Evolutionary conservation across 2,329 filamentous ascomycete species (phyloP).

Genomic region (Beauveria sp.): DNA sequence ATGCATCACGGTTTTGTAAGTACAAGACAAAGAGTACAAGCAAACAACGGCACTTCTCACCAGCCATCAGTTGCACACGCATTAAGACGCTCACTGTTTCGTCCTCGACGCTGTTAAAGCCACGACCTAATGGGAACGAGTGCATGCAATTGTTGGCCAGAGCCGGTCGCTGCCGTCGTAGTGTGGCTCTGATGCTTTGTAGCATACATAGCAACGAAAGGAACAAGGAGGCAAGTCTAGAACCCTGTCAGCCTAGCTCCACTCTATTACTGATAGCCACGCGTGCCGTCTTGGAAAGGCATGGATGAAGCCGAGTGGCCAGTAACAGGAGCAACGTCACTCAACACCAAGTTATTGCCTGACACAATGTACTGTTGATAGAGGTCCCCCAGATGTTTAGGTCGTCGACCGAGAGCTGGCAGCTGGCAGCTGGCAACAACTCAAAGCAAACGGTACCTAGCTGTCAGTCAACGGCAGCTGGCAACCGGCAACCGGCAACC

Average conservation of each 20-base stretch:
- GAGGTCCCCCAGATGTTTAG: background rate
- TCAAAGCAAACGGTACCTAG: background rate
- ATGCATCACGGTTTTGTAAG: background rate
- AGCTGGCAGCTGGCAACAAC: background rate
- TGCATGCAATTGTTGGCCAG: too few species aligned
- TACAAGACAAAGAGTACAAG: background rate
- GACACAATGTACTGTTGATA: background rate
- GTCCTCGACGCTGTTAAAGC: too few species aligned
- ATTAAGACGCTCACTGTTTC: too few species aligned
- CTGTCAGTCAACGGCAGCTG: background rate
- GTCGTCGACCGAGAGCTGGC: background rate
- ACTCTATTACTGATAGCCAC: background rate
- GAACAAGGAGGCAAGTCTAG: background rate
- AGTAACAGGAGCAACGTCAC: background rate
- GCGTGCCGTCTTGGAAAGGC: background rate
- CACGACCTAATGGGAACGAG: too few species aligned
- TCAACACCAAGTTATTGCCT: background rate
- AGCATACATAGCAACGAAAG: background rate
- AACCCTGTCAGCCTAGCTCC: background rate
- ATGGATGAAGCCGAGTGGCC: background rate
- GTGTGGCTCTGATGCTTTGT: too few species aligned
- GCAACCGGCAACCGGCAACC: background rate
- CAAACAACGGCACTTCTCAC: too few species aligned
- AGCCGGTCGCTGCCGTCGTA: too few species aligned
- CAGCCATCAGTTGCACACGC: too few species aligned